Conservation (phyloP, 2,329 filamentous ascomycete genomes). For the Arthroderma uncinatum region DNA sequence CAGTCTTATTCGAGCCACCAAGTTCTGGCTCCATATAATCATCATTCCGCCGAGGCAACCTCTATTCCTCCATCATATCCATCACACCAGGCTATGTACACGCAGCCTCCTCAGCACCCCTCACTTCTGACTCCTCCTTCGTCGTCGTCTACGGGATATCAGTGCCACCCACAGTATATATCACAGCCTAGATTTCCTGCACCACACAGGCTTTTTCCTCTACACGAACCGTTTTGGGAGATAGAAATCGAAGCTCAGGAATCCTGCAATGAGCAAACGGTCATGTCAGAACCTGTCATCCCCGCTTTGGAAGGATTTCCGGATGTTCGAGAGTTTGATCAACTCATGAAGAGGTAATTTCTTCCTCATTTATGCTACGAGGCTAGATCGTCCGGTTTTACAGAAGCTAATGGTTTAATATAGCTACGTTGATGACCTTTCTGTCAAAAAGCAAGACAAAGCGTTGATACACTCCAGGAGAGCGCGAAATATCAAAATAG, state of each 20-base stretch:
- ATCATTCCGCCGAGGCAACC: constrained; percentile 24
- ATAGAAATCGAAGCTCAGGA: constrained; percentile 36
- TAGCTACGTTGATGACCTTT: constrained; percentile 41
- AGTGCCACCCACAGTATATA: constrained; percentile 26
- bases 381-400: background rate
- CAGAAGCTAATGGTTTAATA: background rate
- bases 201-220: constrained; percentile 25
- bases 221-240: constrained; percentile 27
- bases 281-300: constrained; percentile 36
- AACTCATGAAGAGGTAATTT: constrained; percentile 34
- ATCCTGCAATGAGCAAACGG: constrained; percentile 33
- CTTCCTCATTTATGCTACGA: background rate
- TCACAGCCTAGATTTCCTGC: constrained; percentile 23
- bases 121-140: constrained; percentile 12
- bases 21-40: constrained; percentile 28
- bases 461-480: constrained; percentile 40
- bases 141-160: constrained; percentile 18
- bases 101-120: constrained; percentile 26
- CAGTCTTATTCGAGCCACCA: constrained; percentile 27
- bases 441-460: constrained; percentile 43
- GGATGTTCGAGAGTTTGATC: constrained; percentile 37
- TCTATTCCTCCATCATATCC: constrained; percentile 23
- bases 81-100: constrained; percentile 24
- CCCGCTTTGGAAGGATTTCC: constrained; percentile 37
- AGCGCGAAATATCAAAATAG: constrained; percentile 38